phyloP scores from a whole-genome alignment of 148 eudicot species.

The Silene uniflora region DNA sequence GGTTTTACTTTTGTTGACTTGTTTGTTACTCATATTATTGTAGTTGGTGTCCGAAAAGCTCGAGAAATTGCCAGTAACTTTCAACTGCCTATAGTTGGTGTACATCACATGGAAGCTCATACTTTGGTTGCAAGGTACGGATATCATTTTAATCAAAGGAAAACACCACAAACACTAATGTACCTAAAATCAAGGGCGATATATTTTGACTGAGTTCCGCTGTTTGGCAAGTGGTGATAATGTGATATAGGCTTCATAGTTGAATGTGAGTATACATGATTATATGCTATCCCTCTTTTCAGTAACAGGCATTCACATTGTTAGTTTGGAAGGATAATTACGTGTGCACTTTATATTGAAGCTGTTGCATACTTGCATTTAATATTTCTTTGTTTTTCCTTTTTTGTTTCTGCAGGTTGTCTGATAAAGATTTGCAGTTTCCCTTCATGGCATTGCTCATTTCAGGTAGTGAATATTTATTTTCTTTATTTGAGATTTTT shows the following conservation, averaged over 20 bases:
- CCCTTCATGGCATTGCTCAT: slow-evolving; percentile 89
- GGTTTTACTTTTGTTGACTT: slow-evolving; percentile 18
- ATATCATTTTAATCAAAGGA: background rate
- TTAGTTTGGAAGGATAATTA: background rate
- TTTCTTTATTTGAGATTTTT: background rate
- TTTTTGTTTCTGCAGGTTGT: slow-evolving; percentile 51
- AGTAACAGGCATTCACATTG: background rate
- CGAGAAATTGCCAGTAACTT: slow-evolving; percentile 72
- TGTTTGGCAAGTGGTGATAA: background rate
- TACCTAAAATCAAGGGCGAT: background rate
- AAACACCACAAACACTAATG: background rate
- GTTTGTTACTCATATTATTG: slow-evolving; percentile 23
- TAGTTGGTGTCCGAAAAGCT: slow-evolving; percentile 97
- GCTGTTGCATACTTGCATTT: slow-evolving; percentile 4
- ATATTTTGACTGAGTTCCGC: background rate
- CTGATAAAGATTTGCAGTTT: slow-evolving; percentile 58
- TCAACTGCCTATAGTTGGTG: slow-evolving; percentile 78
- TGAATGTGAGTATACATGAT: background rate
- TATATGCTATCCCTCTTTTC: background rate
- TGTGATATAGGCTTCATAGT: slow-evolving; percentile 1
- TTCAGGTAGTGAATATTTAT: slow-evolving; percentile 54
- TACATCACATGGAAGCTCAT: slow-evolving; percentile 99
- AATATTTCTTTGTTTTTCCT: background rate
- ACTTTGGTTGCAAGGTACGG: slow-evolving; percentile 89
- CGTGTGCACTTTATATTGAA: background rate